phyloP scores from a whole-genome alignment of 768 basidiomycete species.

The Podaxis sp. region DNA sequence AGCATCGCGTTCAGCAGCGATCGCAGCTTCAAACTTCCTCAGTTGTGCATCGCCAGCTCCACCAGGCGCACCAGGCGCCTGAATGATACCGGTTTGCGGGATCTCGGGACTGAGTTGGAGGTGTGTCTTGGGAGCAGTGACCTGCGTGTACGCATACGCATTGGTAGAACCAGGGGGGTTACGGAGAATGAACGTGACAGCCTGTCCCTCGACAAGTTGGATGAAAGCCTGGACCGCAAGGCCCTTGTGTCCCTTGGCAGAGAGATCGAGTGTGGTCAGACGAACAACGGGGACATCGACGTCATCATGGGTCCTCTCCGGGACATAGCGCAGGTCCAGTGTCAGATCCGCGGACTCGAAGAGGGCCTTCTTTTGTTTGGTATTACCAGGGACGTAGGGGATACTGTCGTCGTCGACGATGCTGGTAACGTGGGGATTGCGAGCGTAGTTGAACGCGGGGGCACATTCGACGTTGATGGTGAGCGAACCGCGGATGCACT shows the following conservation, averaged over 20 bases:
- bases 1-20: not conserved
- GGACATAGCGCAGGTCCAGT: constrained; percentile 78
- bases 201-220: constrained; percentile 78
- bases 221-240: constrained; percentile 59
- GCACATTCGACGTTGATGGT: constrained; percentile 87
- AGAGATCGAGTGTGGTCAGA: constrained; percentile 64
- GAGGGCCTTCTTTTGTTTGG: constrained; percentile 52
- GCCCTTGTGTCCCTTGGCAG: constrained; percentile 74
- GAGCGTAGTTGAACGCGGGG: constrained; percentile 95
- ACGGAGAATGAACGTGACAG: constrained; percentile 85
- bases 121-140: not conserved
- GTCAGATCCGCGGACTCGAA: constrained; percentile 59
- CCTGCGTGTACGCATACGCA: constrained; percentile 13
- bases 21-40: not conserved
- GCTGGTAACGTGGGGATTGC: constrained; percentile 66
- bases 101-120: not conserved
- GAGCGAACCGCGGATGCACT: constrained; percentile 83
- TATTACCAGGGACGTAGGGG: constrained; percentile 16
- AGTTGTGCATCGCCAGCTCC: not conserved
- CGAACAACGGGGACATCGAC: constrained; percentile 47
- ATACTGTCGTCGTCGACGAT: constrained; percentile 47
- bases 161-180: constrained; percentile 45
- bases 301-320: constrained; percentile 50
- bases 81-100: not conserved
- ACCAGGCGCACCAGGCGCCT: not conserved